phyloP scores from a whole-genome alignment of 139 green algal genomes.

The Tetradesmus obliquus region DNA sequence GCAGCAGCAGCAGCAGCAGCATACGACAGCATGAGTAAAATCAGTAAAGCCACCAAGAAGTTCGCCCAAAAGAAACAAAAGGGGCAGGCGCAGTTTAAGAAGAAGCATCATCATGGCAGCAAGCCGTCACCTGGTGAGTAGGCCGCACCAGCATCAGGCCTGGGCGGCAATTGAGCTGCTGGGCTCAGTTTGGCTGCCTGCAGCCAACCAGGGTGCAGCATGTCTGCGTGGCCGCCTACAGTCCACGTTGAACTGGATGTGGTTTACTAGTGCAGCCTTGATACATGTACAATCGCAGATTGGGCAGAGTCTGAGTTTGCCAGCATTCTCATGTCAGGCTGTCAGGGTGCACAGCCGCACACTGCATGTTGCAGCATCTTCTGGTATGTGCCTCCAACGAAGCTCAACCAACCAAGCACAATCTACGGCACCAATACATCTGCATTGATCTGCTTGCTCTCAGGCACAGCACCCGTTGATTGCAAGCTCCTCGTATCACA shows the following conservation, averaged over 20 bases:
- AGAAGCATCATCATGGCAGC: constrained; percentile 24
- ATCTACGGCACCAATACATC: no score
- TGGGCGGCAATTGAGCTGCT: background rate
- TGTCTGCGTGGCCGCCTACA: no score
- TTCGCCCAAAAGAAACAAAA: constrained; percentile 52
- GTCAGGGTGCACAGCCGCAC: background rate
- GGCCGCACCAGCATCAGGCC: background rate
- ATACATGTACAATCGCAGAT: no score
- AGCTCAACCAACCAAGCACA: no score
- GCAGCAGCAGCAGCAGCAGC: constrained; percentile 31
- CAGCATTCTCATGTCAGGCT: background rate
- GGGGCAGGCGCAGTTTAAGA: constrained; percentile 33
- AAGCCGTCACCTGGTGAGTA: constrained; percentile 29
- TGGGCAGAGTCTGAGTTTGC: no score
- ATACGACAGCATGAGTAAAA: constrained; percentile 44
- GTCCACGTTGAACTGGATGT: no score
- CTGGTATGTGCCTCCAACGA: no score
- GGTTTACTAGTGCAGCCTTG: no score
- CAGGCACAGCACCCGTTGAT: background rate
- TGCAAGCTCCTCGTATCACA: no score
- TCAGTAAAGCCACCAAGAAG: constrained; percentile 55
- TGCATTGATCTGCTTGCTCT: background rate
- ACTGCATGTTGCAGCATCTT: background rate
- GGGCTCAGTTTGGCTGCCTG: no score
- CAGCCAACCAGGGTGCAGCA: no score